Evolutionary conservation across 2,329 filamentous ascomycete species (phyloP).

Genomic region (Colletotrichum sp.): DNA sequence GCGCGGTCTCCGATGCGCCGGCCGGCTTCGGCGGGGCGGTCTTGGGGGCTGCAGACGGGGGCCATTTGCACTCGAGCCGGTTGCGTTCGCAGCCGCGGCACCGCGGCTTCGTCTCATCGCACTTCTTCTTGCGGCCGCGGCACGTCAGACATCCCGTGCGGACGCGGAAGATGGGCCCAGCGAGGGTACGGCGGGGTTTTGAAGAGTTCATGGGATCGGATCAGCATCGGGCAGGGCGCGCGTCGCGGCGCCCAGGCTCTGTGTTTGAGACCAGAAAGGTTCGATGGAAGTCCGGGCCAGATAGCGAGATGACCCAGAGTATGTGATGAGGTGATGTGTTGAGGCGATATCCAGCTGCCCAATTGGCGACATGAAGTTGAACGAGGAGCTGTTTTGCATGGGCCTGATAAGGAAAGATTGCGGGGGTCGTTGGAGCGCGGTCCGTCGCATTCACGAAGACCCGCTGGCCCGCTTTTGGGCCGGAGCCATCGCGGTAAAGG

Average conservation of each 20-base stretch:
- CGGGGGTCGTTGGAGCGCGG: slow-evolving; percentile 11
- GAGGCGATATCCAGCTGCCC: not conserved
- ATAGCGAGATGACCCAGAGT: not conserved
- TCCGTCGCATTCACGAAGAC: not conserved
- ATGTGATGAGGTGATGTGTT: not conserved
- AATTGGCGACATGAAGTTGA: not conserved
- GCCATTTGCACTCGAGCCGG: slow-evolving; percentile 22
- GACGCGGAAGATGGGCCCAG: slow-evolving; percentile 14
- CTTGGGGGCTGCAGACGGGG: not conserved
- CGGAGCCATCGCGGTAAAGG: slow-evolving; percentile 4
- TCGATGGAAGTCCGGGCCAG: not conserved
- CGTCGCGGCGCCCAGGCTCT: not conserved
- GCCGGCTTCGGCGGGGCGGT: not conserved
- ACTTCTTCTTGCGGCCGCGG: slow-evolving; percentile 52
- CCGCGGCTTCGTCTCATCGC: slow-evolving; percentile 48
- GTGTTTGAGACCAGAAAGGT: not conserved
- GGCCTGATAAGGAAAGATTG: slow-evolving; percentile 12
- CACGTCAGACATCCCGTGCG: slow-evolving; percentile 47
- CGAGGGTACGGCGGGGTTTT: slow-evolving; percentile 13
- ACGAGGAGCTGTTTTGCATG: not conserved
- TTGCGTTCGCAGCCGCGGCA: slow-evolving; percentile 41
- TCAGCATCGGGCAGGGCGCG: not conserved
- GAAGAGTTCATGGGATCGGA: not conserved
- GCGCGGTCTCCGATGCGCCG: not conserved
- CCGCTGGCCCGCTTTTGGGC: not conserved